Conservation (phyloP, 2,329 filamentous ascomycete genomes). For the Dothiorella sarmentorum region DNA sequence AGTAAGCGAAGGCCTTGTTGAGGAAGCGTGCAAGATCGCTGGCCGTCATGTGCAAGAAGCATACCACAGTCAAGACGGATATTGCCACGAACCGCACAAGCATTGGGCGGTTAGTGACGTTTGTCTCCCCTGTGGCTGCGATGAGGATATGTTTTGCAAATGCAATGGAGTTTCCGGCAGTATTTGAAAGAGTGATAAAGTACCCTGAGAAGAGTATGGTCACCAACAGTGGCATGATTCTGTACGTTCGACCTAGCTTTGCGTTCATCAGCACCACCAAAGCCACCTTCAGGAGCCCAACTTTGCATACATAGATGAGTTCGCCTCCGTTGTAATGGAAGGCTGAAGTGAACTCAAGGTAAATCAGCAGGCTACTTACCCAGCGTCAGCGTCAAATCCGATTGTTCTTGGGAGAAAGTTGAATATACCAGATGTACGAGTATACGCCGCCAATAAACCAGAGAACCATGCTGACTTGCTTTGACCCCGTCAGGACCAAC, state of each 20-base stretch:
- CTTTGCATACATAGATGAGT: conserved; percentile 41
- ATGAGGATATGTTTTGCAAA: conserved; percentile 35
- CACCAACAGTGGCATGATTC: conserved; percentile 31
- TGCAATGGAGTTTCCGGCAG: conserved; percentile 34
- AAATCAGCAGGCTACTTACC: conserved; percentile 34
- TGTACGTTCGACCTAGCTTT: not conserved
- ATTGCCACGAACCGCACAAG: conserved; percentile 35
- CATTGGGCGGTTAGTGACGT: conserved; percentile 25
- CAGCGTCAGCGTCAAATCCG: not conserved
- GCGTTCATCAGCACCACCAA: not conserved
- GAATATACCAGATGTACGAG: conserved; percentile 42
- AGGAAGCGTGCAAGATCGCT: conserved; percentile 34
- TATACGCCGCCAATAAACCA: conserved; percentile 50
- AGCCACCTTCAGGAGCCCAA: conserved; percentile 15
- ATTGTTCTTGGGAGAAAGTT: conserved; percentile 22
- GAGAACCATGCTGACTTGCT: conserved; percentile 43
- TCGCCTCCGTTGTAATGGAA: conserved; percentile 44
- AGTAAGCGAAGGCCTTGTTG: conserved; percentile 36
- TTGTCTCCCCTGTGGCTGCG: conserved; percentile 25
- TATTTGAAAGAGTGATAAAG: conserved; percentile 38
- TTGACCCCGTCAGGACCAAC: conserved; percentile 38
- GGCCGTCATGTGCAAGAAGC: conserved; percentile 38
- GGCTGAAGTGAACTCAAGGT: conserved; percentile 51
- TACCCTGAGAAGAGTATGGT: conserved; percentile 39
- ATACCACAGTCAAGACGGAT: conserved; percentile 34